Base-by-base conservation (phyloP, 306 rosid species). In the Castanea crenata region DNA sequence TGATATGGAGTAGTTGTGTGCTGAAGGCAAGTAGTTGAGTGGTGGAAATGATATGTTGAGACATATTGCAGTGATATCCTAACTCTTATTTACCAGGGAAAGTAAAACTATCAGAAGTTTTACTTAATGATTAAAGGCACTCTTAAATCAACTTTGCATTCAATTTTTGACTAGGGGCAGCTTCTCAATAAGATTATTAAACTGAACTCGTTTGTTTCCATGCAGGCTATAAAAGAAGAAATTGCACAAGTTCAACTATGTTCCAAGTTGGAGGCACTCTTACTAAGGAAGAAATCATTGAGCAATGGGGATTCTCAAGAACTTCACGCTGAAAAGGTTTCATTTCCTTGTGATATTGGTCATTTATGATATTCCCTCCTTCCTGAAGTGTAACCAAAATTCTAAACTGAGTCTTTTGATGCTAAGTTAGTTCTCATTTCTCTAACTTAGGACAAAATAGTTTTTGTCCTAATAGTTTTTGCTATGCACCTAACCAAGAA, bases 321-420 rank as follows among this genome's bases (percentile, higher is more conserved):
- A 73, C 65, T 80, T 81, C 94, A 92, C 80, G 86, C 86, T 76
- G 97, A 86, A 81, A 94, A 91, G 97, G 98, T 94, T 63, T 82
- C 77, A 84, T 31, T 74, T 81, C 62, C 38, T 35, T 78, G 71
- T 82, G 74, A 80, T 83, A 44, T 67, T n/a, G 57, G 23, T 56
- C 61, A 69, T 78, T 74, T 59, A 41, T 41, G 46, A 18, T 80
- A 31, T 52, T 51, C 41, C 67, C 31, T 76, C 61, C 63, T 84
- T 52, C 52, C 44, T 71, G 35, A 80, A 16, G 49, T 18, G 34
- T 16, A 18, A 32, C 46, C 49, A 31, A 13, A 65, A 46, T 16
- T 65, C 51, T 65, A 3, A 67, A 67, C 51, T 67, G 71, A 34
- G 51, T 34, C 20, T 15, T 18, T 11, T 6, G 49, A 67, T 20